A percentile compares a stretch with the other conserved stretches of the same genome.
Evolutionary conservation across 1,284 basidiomycete genomes (phyloP).

Genomic region (Melampsora abietis-canadensis): DNA sequence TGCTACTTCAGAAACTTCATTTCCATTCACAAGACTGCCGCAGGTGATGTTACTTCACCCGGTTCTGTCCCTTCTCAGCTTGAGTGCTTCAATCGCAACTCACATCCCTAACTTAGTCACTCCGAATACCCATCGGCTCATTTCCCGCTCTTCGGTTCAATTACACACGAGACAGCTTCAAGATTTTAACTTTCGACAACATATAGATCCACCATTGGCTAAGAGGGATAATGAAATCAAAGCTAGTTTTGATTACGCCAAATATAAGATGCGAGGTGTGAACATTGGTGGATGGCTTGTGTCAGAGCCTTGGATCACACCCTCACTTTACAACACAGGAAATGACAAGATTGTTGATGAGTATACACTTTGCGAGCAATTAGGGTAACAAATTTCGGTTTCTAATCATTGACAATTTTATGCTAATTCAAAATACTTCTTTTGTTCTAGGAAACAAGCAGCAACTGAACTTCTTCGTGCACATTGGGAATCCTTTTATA

Average conservation of each 20-base stretch:
- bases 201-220: no score
- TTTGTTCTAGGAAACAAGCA: not conserved
- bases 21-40: no score
- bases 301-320: conserved; percentile 73
- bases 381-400: conserved; percentile 53
- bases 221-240: no score
- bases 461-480: conserved; percentile 55
- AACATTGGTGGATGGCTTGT: conserved; percentile 54
- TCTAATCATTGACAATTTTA: not conserved
- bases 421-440: not conserved
- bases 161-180: no score
- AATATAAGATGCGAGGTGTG: conserved; percentile 54
- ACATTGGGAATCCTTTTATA: conserved; percentile 81
- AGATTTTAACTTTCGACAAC: no score
- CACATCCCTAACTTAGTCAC: no score
- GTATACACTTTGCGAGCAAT: conserved; percentile 64
- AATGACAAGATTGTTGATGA: conserved; percentile 66
- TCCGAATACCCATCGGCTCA: no score
- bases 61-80: no score
- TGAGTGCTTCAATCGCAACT: no score
- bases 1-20: no score
- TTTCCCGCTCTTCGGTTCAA: no score
- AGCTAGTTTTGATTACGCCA: conserved; percentile 48
- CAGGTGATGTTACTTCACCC: no score
- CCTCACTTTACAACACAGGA: conserved; percentile 65